Percentiles rank a stretch among this genome's conserved stretches.
Conservation (phyloP, 768 basidiomycete species). For the Boletellus ananiceps region DNA sequence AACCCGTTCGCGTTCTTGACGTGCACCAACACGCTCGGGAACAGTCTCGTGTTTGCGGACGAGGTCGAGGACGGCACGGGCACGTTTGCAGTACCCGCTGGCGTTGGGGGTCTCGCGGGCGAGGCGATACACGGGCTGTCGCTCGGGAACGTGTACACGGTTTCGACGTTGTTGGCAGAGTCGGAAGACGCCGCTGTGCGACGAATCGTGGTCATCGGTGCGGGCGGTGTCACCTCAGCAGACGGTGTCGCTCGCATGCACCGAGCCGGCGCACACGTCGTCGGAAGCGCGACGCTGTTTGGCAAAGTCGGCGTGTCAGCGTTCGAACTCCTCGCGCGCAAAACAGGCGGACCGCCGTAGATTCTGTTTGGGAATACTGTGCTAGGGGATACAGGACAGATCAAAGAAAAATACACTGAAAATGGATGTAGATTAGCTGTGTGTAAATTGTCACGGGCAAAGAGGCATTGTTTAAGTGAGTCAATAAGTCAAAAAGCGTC, state of each 20-base stretch:
- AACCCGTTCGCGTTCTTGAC: conserved; percentile 70
- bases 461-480: conserved; percentile 16
- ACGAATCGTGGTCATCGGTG: conserved; percentile 63
- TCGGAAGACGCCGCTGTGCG: conserved; percentile 39
- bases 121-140: conserved; percentile 71
- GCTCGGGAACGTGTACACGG: conserved; percentile 71
- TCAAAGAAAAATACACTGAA: conserved; percentile 21
- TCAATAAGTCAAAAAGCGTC: conserved; percentile 26
- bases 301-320: conserved; percentile 52
- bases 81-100: conserved; percentile 58
- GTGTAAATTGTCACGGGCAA: conserved; percentile 7
- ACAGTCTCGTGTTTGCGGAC: conserved; percentile 57
- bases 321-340: conserved; percentile 40
- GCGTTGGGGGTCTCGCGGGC: conserved; percentile 71
- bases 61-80: conserved; percentile 34
- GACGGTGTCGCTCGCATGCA: conserved; percentile 64
- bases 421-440: conserved; percentile 14
- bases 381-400: conserved; percentile 13
- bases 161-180: conserved; percentile 47
- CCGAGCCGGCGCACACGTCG: conserved; percentile 66
- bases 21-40: conserved; percentile 79
- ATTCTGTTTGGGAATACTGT: conserved; percentile 1
- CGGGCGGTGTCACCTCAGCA: conserved; percentile 71
- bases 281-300: conserved; percentile 58
- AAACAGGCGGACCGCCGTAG: conserved; percentile 1